These are phyloP conservation scores for Pestalotiopsis sp. DNA, from an alignment of 2,329 filamentous ascomycete species.

Conservation along the genomic window DNA sequence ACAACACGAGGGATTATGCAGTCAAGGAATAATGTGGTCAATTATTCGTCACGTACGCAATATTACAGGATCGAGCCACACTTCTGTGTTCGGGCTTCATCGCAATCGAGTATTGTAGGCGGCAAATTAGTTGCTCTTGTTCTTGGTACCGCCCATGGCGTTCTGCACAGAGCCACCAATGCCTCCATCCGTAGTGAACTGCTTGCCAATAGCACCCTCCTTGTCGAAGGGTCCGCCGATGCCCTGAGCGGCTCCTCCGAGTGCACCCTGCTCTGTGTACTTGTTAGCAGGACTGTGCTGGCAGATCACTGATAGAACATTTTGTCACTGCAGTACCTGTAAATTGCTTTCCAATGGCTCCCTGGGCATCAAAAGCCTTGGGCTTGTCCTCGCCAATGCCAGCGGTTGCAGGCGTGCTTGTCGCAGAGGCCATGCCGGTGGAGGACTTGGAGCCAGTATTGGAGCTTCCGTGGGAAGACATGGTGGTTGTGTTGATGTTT, in stretches of 20 bases:
- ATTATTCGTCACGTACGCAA: not conserved
- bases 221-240: slow-evolving; percentile 52
- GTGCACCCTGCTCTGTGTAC: slow-evolving; percentile 41
- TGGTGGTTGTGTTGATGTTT: slow-evolving; percentile 14
- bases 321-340: slow-evolving; percentile 38
- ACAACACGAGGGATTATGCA: too few species aligned
- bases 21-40: not conserved
- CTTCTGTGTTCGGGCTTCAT: not conserved
- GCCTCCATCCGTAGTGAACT: slow-evolving; percentile 54
- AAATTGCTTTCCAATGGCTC: slow-evolving; percentile 57
- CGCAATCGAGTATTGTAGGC: not conserved
- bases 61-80: not conserved
- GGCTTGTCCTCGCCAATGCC: slow-evolving; percentile 34
- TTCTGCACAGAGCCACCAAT: slow-evolving; percentile 56
- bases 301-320: not conserved
- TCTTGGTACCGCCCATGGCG: slow-evolving; percentile 39
- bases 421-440: slow-evolving; percentile 28
- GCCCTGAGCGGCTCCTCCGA: slow-evolving; percentile 52
- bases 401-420: slow-evolving; percentile 31
- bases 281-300: not conserved
- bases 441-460: slow-evolving; percentile 30
- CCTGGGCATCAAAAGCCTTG: slow-evolving; percentile 48
- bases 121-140: slow-evolving; percentile 25
- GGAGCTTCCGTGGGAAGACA: slow-evolving; percentile 32
- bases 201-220: slow-evolving; percentile 54